A percentile compares a stretch with the other conserved stretches of the same genome.
These are phyloP conservation scores for Fraxinus anomala DNA, from an alignment of 257 asterid genomes.

Conservation along the genomic window DNA sequence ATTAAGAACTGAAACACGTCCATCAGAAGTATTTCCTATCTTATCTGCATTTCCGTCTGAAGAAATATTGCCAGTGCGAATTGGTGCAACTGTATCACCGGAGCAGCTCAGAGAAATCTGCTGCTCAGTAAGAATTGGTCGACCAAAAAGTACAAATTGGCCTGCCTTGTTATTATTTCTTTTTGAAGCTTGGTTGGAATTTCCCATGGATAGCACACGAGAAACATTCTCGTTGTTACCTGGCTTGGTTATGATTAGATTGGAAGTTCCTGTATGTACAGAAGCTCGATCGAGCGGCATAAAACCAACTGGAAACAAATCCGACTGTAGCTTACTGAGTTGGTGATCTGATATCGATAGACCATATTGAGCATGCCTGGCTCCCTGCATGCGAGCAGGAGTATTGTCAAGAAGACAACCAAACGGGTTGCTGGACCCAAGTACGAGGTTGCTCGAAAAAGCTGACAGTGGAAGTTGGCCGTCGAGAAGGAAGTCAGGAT, in stretches of 20 bases:
- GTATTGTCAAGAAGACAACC: slow-evolving; percentile 63
- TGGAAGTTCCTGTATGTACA: slow-evolving; percentile 30
- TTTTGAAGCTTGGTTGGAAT: slow-evolving; percentile 37
- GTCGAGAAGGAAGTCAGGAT: slow-evolving; percentile 56
- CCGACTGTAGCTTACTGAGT: slow-evolving; percentile 47
- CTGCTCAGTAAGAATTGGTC: slow-evolving; percentile 65
- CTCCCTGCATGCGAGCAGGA: slow-evolving; percentile 99
- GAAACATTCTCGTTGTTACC: slow-evolving; percentile 45
- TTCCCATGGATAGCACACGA: slow-evolving; percentile 67
- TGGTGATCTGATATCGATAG: slow-evolving; percentile 63
- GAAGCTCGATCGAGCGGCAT: slow-evolving; percentile 39
- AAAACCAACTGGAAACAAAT: slow-evolving; percentile 50
- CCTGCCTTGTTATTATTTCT: slow-evolving; percentile 38
- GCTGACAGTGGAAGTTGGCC: slow-evolving; percentile 57
- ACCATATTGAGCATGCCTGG: slow-evolving; percentile 95
- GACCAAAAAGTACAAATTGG: slow-evolving; percentile 69
- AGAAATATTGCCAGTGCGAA: slow-evolving; percentile 45
- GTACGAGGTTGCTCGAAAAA: slow-evolving; percentile 46
- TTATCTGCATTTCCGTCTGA: slow-evolving; percentile 50
- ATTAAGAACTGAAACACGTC: slow-evolving; percentile 46
- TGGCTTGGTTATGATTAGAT: slow-evolving; percentile 30
- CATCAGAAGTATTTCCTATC: slow-evolving; percentile 50
- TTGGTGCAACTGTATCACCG: slow-evolving; percentile 47
- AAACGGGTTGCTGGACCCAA: slow-evolving; percentile 52
- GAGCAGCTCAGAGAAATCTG: slow-evolving; percentile 57